These are phyloP conservation scores for Fusarium sp. DNA, from an alignment of 2,329 filamentous ascomycete species.

Conservation along the genomic window DNA sequence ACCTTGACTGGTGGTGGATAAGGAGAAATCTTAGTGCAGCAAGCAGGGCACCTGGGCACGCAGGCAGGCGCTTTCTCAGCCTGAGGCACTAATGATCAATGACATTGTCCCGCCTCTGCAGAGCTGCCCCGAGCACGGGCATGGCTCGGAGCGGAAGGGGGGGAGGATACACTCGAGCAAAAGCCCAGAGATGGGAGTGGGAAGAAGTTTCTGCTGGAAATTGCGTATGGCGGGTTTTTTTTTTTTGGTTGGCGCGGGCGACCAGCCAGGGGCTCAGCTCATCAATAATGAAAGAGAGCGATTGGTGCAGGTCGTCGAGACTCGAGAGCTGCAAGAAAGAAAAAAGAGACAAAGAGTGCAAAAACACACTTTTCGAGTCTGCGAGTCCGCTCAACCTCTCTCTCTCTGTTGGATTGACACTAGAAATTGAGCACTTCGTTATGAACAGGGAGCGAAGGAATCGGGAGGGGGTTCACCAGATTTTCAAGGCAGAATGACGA, in stretches of 20 bases:
- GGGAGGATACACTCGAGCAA: conserved; percentile 19
- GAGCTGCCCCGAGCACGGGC: conserved; percentile 16
- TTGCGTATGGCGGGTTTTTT: conserved; percentile 41
- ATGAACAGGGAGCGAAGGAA: conserved; percentile 44
- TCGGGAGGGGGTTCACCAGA: conserved; percentile 46
- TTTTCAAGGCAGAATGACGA: conserved; percentile 47
- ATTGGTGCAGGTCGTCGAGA: conserved; percentile 25
- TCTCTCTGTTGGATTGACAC: conserved; percentile 33
- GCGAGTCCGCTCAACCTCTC: conserved; percentile 22
- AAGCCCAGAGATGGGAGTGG: conserved; percentile 22
- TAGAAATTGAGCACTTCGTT: conserved; percentile 41
- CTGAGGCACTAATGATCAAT: conserved; percentile 42
- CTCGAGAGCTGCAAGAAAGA: conserved; percentile 20
- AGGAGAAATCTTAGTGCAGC: conserved; percentile 50
- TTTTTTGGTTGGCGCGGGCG: conserved; percentile 37
- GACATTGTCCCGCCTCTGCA: conserved; percentile 35
- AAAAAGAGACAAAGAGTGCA: conserved; percentile 21
- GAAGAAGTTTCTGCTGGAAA: conserved; percentile 40
- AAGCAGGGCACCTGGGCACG: conserved; percentile 43
- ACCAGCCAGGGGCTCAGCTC: conserved; percentile 31
- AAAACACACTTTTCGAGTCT: conserved; percentile 32
- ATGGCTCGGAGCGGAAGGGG: conserved; percentile 22
- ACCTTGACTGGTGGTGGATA: conserved; percentile 52
- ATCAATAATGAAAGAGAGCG: conserved; percentile 8
- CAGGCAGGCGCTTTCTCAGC: conserved; percentile 33